Conservation (phyloP, 192 early-diverging fungal genomes). For the Gonapodya sp. region DNA sequence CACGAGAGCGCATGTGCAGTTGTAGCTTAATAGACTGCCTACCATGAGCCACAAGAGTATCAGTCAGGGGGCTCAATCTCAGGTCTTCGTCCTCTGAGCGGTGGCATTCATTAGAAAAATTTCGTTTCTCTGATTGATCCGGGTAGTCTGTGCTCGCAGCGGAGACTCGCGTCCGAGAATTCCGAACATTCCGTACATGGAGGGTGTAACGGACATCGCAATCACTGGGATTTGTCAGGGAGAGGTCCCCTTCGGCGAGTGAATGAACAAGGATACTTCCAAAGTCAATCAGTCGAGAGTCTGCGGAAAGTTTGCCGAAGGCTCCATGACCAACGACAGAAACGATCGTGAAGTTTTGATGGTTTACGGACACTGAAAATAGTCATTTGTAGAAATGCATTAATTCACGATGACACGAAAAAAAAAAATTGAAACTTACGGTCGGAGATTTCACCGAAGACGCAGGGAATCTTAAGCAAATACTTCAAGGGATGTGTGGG, state of each 20-base stretch:
- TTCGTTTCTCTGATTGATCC: slow-evolving; percentile 5
- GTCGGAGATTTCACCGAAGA: slow-evolving; percentile 15
- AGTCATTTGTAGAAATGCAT: no score
- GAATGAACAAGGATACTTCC: slow-evolving; percentile 42
- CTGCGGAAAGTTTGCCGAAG: slow-evolving; percentile 22
- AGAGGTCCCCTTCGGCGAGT: slow-evolving; percentile 31
- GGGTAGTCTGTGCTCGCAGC: background rate
- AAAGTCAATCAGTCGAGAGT: slow-evolving; percentile 29
- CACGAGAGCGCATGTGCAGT: background rate
- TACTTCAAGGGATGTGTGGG: background rate
- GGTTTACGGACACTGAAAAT: no score
- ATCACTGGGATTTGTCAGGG: slow-evolving; percentile 33
- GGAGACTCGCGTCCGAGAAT: background rate
- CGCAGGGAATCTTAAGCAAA: slow-evolving; percentile 1
- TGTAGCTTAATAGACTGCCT: background rate
- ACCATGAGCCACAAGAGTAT: background rate
- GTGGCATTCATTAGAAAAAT: background rate
- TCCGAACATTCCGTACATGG: slow-evolving; percentile 16
- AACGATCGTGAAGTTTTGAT: no score
- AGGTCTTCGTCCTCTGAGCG: slow-evolving; percentile 13
- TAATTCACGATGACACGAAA: no score
- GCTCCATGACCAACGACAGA: slow-evolving; percentile 34
- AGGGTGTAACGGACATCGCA: slow-evolving; percentile 39
- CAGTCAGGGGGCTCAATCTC: slow-evolving; percentile 6
- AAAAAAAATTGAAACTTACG: no score